A percentile compares a stretch with the other conserved stretches of the same genome.
phyloP scores from a whole-genome alignment of 495 filamentous ascomycete genomes.

The Achaetomiella virescens region DNA sequence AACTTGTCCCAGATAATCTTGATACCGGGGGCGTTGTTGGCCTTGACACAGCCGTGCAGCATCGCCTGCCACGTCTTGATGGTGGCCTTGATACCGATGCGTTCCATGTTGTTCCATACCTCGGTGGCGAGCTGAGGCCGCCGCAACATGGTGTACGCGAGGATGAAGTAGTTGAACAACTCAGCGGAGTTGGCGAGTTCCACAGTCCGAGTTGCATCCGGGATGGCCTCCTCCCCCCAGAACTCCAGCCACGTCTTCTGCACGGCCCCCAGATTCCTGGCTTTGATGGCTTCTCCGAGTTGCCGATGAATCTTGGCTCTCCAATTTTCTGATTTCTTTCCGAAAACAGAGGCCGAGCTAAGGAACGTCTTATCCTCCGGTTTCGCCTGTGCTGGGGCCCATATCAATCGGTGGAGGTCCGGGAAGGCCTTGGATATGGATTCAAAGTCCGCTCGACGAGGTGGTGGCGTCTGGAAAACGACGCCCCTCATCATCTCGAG shows the following conservation, averaged over 20 bases:
- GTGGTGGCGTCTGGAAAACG: slow-evolving; percentile 4
- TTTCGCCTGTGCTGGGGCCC: not conserved
- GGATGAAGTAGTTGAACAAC: slow-evolving; percentile 52
- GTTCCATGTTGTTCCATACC: slow-evolving; percentile 55
- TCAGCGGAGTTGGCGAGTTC: slow-evolving; percentile 22
- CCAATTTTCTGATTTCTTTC: not conserved
- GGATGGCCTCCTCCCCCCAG: slow-evolving; percentile 22
- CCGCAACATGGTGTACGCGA: slow-evolving; percentile 43
- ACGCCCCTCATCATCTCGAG: slow-evolving; percentile 16
- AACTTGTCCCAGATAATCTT: slow-evolving; percentile 56
- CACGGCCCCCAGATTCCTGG: slow-evolving; percentile 15
- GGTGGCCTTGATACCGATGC: slow-evolving; percentile 43
- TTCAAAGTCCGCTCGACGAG: slow-evolving; percentile 6
- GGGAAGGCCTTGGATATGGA: slow-evolving; percentile 3
- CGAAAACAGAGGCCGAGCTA: not conserved
- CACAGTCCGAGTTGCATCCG: slow-evolving; percentile 11
- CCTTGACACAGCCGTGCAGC: slow-evolving; percentile 51
- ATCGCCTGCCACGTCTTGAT: slow-evolving; percentile 57
- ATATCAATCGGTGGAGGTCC: slow-evolving; percentile 10
- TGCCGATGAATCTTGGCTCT: slow-evolving; percentile 7
- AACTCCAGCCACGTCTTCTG: slow-evolving; percentile 29
- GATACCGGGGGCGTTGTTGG: slow-evolving; percentile 43
- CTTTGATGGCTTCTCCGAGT: slow-evolving; percentile 15
- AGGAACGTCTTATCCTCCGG: not conserved
- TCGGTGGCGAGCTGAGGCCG: slow-evolving; percentile 44